A percentile compares a stretch with the other conserved stretches of the same genome.
These are phyloP conservation scores for Adansonia digitata DNA, from an alignment of 345 rosid genomes.

Conservation along the genomic window DNA sequence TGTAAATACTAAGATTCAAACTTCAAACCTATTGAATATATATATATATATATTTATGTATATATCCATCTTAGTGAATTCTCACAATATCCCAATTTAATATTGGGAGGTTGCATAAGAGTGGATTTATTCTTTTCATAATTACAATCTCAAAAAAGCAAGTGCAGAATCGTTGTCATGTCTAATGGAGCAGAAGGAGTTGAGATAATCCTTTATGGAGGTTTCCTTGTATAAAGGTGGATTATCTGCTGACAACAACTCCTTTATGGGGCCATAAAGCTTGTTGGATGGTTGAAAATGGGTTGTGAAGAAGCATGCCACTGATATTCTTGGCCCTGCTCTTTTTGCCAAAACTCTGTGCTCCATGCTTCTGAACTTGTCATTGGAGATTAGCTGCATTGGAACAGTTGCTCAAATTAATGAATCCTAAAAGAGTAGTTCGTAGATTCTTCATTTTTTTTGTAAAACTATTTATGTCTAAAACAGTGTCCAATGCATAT, in stretches of 20 bases:
- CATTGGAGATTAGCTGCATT: constrained; percentile 18
- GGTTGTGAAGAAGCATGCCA: constrained; percentile 18
- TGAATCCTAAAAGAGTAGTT: no score
- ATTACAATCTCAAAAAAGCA: background rate
- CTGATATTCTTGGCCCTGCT: constrained; percentile 19
- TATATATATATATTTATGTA: no score
- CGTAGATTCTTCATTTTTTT: no score
- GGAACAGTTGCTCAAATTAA: background rate
- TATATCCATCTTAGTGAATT: no score
- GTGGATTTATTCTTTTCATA: no score
- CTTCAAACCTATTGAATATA: no score
- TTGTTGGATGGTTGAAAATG: background rate
- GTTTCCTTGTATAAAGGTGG: constrained; percentile 20
- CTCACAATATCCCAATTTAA: no score
- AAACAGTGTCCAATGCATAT: no score
- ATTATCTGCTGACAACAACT: constrained; percentile 13
- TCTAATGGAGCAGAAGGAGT: background rate
- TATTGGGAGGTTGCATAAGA: no score
- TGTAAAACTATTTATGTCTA: no score
- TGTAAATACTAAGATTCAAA: no score
- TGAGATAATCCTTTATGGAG: background rate
- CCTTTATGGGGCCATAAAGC: constrained; percentile 17
- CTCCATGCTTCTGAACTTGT: constrained; percentile 16
- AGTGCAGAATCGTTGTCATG: background rate
- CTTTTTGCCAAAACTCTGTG: constrained; percentile 25